Evolutionary conservation across 495 filamentous ascomycete genomes (phyloP), one percentile per base, ranked within the genome.

Genomic region (Neurospora discreta): DNA sequence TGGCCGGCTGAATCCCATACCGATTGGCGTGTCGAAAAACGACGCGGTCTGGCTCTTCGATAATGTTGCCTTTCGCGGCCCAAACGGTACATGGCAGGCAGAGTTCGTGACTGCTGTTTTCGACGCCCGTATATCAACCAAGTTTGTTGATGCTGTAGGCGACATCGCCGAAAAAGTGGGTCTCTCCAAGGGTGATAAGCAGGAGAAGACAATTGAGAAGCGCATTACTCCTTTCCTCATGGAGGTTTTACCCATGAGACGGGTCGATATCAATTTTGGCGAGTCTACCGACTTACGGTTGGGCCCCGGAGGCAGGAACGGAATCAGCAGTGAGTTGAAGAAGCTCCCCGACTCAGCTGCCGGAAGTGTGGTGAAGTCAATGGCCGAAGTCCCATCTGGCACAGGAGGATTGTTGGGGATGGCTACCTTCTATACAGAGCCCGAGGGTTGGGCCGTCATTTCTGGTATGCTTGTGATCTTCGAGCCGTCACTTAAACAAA

Each of bases 11-110:
- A 87, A 87, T 72, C 85, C 86, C 5, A 71, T 83, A 3, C 80
- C 81, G 3, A 77, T 78, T 26, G 72, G 76, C 6, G 77, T 88
- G 44, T 79, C 77, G 9, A 73, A 72, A 3, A 73, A 81, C 68
- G 89, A 97, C 74, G 87, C 85, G 11, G 90, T 98, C 30, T 98
- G 95, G 95, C 83, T 98, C 15, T 80, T 98, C 44, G 93, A 98
- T 82, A 98, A 95, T 76, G 93, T 92, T 9, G 95, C 93, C 7
- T 97, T 90, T 78, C 88, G 88, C 33, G 77, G 78, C 43, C 76
- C 74, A 26, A 83, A 75, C 26, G 79, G 77, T 68, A 79, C 74
- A 70, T 97, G 93, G 93, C 84, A 91, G 72, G 91, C 90, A 6
- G 92, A 97, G 73, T 91, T 93, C 70, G 88, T 97, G 1, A 87